Base-by-base conservation (phyloP, 108 stramenopile genomes). In the Fragilaria radians region DNA sequence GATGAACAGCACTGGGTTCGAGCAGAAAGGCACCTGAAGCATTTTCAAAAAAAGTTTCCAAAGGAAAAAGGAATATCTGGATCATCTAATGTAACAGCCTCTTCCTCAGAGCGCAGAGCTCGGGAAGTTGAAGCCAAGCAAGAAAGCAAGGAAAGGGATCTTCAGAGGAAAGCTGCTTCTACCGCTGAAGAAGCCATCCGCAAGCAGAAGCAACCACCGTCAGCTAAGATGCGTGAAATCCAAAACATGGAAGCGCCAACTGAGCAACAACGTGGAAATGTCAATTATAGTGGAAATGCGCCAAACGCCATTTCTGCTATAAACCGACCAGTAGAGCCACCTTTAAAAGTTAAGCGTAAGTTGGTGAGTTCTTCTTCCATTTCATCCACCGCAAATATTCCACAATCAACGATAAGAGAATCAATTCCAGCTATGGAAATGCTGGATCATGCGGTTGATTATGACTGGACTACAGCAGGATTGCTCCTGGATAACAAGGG, bases 1-100 rank as follows among this genome's bases (percentile, higher is more conserved):
- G 83, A 80, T 23, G 83, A 83, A 23, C 7, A 45, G 0, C 85
- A 88, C 58, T 91, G 89, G 89, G 77, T 70, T 45, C 78, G 78
- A 57, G 84, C 86, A 0, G 62, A 86, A 29, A 61, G 57, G 7
- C 83, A 83, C 28, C 32, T 83, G 54, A 58, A 71, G 1, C 78
- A 84, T 53, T 87, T 83, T 65, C 55, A 82, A 46, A 46, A 33
- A 30, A 17, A 54, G 42, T 25, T 22, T 42, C 21, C 46, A 60
- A 28, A 60, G 19, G 23, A 34, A 31, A 59, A 36, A 24, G 27
- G 59, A 33, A 52, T 65, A 57, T 23, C 68, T 32, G 34, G 63
- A 46, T 27, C 67, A 45, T 36, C 62, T 33, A 46, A 19, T 3
- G 62, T 65, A 65, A 42, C 52, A 66, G 21, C 48, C 19, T 52